Evolutionary conservation across 108 stramenopile genomes (phyloP).

Genomic region (Schizochytrium sp.): DNA sequence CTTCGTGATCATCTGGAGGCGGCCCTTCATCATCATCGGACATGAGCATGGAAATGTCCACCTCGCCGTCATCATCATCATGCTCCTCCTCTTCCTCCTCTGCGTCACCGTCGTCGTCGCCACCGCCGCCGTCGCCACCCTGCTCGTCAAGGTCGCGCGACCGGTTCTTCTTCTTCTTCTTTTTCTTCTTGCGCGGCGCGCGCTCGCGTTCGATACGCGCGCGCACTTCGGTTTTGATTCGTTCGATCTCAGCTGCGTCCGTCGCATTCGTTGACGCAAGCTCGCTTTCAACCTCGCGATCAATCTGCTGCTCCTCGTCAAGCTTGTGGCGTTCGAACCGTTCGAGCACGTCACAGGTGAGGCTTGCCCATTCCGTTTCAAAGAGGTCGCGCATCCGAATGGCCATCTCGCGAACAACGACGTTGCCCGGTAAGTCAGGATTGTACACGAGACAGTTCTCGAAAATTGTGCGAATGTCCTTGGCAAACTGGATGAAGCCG

Average conservation of each 20-base stretch:
- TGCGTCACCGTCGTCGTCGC: background rate
- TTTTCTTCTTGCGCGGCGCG: background rate
- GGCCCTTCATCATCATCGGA: background rate
- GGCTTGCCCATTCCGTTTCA: background rate
- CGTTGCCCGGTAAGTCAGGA: background rate
- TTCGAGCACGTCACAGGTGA: background rate
- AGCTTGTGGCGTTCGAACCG: background rate
- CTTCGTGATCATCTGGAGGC: background rate
- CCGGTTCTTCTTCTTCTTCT: background rate
- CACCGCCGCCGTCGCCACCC: background rate
- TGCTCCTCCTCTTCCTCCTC: background rate
- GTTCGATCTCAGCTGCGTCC: background rate
- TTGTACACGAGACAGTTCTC: constrained; percentile 13
- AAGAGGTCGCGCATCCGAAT: background rate
- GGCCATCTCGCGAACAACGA: background rate
- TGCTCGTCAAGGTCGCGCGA: background rate
- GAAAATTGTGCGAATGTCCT: background rate
- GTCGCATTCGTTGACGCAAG: background rate
- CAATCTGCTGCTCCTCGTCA: background rate
- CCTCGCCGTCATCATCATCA: background rate
- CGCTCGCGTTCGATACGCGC: background rate
- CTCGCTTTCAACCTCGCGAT: background rate
- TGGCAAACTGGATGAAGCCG: background rate
- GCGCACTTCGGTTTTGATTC: background rate
- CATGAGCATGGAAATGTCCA: background rate